Base-by-base conservation (phyloP, 345 rosid genomes). In the Corymbia maculata region DNA sequence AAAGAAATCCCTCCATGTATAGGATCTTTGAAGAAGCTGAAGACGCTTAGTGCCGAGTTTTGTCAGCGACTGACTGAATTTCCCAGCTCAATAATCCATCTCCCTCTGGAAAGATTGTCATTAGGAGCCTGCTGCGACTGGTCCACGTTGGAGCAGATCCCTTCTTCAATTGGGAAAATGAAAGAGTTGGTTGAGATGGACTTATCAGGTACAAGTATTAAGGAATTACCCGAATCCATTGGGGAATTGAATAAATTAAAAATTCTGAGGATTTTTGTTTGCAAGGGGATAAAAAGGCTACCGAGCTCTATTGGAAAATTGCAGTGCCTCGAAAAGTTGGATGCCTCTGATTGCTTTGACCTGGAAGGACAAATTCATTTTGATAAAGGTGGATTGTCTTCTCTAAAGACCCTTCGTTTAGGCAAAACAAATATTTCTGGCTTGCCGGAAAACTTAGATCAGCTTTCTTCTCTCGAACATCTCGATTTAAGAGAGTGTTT, bases 361-460 rank as follows among this genome's bases (percentile, higher is more conserved):
- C 61, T 57, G 13, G 6, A 10, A 57, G 64, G 64, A 57, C 13
- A 57, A 57, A 10, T 57, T 57, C n/a, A 0, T 24, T 0, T 57
- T 10, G 14, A 57, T 57, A 10, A 57, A 57, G n/a, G 64, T 57
- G 6, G 64, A 57, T 57, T 57, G 64, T 57, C 64, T 57, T 57
- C n/a, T 24, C 64, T 57, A 10, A 57, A 57, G 14, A 4, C n/a
- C 64, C n/a, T 57, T 57, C 0, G 0, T 10, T 57, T 57, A 9
- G 0, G 0, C 0, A 0, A 0, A 0, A 24, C 66, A 10, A 57
- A 57, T 0, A 24, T 57, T 57, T 57, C 30, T 24, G 3, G 66
- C 7, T 57, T 57, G 66, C n/a, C 30, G 1, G 6, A 57, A 57
- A 57, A 57, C 13, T 24, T 57, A 24, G 0, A 24, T 19, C 13